A percentile compares a stretch with the other conserved stretches of the same genome.
These are phyloP conservation scores for Fallopia convolvulus DNA, from an alignment of 148 eudicot genomes.

Conservation along the genomic window DNA sequence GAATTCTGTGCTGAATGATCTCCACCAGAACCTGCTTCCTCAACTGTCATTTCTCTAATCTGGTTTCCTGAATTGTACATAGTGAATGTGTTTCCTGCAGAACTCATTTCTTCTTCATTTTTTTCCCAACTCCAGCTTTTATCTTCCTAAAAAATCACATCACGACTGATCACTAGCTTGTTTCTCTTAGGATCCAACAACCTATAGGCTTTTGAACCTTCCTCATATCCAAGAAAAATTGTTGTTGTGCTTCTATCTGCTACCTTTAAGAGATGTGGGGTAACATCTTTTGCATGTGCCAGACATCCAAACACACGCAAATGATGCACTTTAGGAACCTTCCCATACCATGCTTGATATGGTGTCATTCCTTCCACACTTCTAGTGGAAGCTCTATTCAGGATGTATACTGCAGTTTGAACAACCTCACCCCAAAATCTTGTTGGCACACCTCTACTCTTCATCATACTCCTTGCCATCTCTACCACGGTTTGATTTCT, in stretches of 20 bases:
- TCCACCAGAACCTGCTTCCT: not conserved
- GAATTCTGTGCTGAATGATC: not conserved
- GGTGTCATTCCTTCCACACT: constrained; percentile 2
- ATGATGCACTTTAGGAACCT: not conserved
- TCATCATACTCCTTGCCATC: constrained; percentile 10
- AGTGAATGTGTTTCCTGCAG: not conserved
- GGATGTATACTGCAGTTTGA: not conserved
- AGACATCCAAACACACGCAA: constrained; percentile 4
- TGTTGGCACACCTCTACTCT: not conserved
- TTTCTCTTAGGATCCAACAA: not conserved
- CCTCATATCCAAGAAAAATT: not conserved
- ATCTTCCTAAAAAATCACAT: not conserved
- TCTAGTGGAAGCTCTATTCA: constrained; percentile 8
- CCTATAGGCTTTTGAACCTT: not conserved
- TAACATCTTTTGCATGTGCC: not conserved
- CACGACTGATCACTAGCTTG: not conserved
- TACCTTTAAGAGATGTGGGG: not conserved
- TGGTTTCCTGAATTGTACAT: not conserved
- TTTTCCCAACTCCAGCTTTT: not conserved
- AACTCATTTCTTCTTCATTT: not conserved
- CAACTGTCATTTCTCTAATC: not conserved
- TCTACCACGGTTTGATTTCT: not conserved
- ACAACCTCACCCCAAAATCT: not conserved
- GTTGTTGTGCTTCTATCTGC: too few relatives aligned
- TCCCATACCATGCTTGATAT: constrained; percentile 12